These are phyloP conservation scores for Fusarium sp. DNA, from an alignment of 2,329 filamentous ascomycete species.

Conservation along the genomic window DNA sequence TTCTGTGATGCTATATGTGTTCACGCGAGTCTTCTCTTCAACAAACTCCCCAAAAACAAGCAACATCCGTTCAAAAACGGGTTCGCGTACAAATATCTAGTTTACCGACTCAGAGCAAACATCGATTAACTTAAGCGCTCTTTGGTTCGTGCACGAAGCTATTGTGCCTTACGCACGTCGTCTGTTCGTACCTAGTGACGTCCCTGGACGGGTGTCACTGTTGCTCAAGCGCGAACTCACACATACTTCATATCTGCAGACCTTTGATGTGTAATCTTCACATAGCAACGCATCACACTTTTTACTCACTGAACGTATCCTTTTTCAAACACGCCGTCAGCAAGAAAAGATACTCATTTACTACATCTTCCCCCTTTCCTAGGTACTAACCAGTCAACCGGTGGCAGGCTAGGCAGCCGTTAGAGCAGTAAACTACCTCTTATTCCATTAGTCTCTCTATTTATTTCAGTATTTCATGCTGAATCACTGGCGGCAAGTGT, in stretches of 20 bases:
- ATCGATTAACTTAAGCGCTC: not conserved
- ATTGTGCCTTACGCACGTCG: not conserved
- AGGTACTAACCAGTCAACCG: not conserved
- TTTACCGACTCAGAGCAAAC: rapidly evolving
- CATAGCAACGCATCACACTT: not conserved
- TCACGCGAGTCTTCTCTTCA: not conserved
- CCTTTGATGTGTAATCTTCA: not conserved
- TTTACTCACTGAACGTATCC: not conserved
- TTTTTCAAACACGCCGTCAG: not conserved
- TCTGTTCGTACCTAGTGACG: not conserved
- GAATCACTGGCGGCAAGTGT: not conserved
- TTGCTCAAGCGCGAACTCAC: not conserved
- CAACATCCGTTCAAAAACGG: not conserved
- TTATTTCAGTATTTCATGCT: not conserved
- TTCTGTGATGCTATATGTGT: not conserved
- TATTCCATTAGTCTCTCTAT: not conserved
- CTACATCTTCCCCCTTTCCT: not conserved
- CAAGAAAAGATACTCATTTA: not conserved
- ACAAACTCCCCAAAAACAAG: not conserved
- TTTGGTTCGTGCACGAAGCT: too few species aligned
- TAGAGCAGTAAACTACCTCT: not conserved
- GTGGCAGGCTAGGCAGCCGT: not conserved
- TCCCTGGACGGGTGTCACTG: not conserved
- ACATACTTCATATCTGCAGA: not conserved
- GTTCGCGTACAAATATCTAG: not conserved